Base-by-base conservation (phyloP, 371 early-diverging fungal genomes). In the Cokeromyces recurvatus region DNA sequence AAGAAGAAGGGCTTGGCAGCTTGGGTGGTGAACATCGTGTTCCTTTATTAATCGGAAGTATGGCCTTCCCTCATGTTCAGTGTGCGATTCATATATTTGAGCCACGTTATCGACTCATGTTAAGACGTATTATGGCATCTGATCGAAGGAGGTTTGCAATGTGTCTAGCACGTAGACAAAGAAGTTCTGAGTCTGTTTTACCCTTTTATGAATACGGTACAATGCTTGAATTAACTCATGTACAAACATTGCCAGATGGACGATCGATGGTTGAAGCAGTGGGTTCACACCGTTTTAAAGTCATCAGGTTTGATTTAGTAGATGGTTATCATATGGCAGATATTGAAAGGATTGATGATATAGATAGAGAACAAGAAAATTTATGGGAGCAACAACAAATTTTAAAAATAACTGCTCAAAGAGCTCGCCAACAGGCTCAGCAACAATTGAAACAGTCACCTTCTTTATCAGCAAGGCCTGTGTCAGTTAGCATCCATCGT, bases 61-160 rank as follows among this genome's bases (percentile, higher is more conserved):
- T 89, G 16, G 73, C 79, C 3, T 77, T 83, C 20, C 87, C 87
- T 12, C 71, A 72, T 14, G 70, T 77, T 55, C 80, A 78, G 4
- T 79, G 79, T 49, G 79, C 68, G 25, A 67, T 86, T 32, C 75
- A 83, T 51, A 57, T 87, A 15, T 84, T 80, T 56, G 85, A 85
- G 48, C 81, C 81, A 1, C 69, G 78, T 2, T 85, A 85, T 55
- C 69, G 82, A 4, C 64, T 76, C 10, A 73, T 87, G 79, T 53
- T 87, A 1, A 60, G 79, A 25, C 57, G 78, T 6, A 68, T 79
- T 21, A 68, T 81, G 53, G 66, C 67, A 37, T 71, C 78, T 12
- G 56, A 63, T 22, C 59, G 69, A 38, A 63, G 64, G 19, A 47
- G 72, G 25, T 82, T 83, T 54, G 85, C 81, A 6, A 79, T 86